Base-by-base conservation (phyloP, 2,329 filamentous ascomycete genomes). In the Talaromyces verruculosus region DNA sequence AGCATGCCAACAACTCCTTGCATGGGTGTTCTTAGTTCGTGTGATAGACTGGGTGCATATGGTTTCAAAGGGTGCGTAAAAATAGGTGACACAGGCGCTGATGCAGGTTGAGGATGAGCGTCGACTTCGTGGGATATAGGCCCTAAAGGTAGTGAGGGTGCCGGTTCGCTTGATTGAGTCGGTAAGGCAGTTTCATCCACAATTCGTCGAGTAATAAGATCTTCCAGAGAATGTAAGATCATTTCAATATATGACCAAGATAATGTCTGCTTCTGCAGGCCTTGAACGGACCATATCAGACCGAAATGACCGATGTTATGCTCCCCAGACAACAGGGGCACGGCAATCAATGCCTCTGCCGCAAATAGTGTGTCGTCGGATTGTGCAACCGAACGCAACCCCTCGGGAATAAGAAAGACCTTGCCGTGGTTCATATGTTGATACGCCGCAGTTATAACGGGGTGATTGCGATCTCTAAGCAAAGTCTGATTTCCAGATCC, bases 1-100 rank as follows among this genome's bases (percentile, higher is more conserved):
- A 91, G 78, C 89, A 91, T 91, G 6, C 89, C 89, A 15, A 91
- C 88, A 6, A 91, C 88, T 49, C 89, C 89, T 75, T 91, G 89
- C 88, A 91, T 91, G 1, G 89, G 89, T 3, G 89, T 91, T 68
- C 89, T 82, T 57, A 91, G 76, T 73, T 91, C 89, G 70, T 91
- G 89, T 0, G 89, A 91, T 37, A 91, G 77, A 72, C 87, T 90
- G 68, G 88, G 84, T n/a, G 89, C 89, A 72, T 89, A 91, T 0
- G 89, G 88, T 72, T 90, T 89, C 19, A 91, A 79, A 1, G 88
- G 89, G 68, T 90, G 88, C 1, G 86, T 83, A 5, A 84, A 72
- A 58, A 78, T 82, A 5, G 86, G 84, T 28, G 88, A 80, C 25
- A 84, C 82, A 64, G 85, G 82, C 65, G 87, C 82, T 1, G 85